Evolutionary conservation across 768 basidiomycete genomes (phyloP).

Genomic region (Amanita inopinata): DNA sequence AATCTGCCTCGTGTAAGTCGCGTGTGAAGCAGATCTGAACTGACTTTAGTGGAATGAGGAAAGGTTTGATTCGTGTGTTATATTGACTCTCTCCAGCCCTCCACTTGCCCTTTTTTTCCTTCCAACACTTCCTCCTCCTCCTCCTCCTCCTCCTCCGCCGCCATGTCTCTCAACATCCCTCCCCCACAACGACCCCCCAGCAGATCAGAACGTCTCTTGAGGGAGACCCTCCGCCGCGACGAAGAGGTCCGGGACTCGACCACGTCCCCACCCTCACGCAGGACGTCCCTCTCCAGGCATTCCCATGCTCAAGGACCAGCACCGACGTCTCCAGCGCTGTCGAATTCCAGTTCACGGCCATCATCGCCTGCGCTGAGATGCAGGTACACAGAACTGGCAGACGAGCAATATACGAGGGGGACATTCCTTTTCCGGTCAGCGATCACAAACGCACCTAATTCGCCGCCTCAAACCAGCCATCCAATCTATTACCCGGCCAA

Average conservation of each 20-base stretch:
- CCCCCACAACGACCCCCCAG: slow-evolving; percentile 31
- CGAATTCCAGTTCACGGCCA: slow-evolving; percentile 4
- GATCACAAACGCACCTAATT: slow-evolving; percentile 11
- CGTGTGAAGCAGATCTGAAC: slow-evolving; percentile 4
- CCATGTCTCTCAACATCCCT: background rate
- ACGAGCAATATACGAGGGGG: slow-evolving; percentile 16
- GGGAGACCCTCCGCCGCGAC: slow-evolving; percentile 44
- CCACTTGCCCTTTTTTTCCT: background rate
- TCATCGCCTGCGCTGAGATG: slow-evolving; percentile 9
- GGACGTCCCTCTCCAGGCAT: background rate
- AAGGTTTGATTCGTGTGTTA: background rate
- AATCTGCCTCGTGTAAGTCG: slow-evolving; percentile 5
- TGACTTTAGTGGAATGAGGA: too few relatives aligned
- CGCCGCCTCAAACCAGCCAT: too few relatives aligned
- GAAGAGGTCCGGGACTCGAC: slow-evolving; percentile 19
- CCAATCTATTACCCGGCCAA: background rate
- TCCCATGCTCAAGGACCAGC: slow-evolving; percentile 2
- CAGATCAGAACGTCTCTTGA: slow-evolving; percentile 45
- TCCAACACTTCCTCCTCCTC: background rate
- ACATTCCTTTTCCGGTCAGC: slow-evolving; percentile 26
- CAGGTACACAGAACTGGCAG: slow-evolving; percentile 8
- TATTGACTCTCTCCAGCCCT: background rate
- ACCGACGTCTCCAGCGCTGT: slow-evolving; percentile 13
- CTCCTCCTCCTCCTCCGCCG: background rate
- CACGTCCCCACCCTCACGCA: background rate